Percentiles rank a stretch among this genome's conserved stretches.
Evolutionary conservation across 805 yeast genomes (phyloP).

Genomic region (Cyberlindnera samutprakarnensis): DNA sequence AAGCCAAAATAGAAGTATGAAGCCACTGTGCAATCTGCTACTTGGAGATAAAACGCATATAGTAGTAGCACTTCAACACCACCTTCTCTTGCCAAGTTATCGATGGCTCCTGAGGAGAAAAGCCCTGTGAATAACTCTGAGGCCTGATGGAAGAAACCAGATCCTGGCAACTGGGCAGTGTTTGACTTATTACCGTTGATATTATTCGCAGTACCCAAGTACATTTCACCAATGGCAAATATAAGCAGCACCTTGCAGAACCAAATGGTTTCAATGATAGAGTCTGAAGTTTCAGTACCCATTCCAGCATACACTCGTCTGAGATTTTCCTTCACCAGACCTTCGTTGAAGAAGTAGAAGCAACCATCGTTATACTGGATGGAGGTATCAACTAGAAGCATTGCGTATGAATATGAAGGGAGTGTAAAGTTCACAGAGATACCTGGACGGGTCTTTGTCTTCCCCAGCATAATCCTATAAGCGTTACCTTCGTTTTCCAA

Average conservation of each 20-base stretch:
- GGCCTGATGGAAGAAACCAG: conserved; percentile 71
- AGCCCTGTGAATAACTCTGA: conserved; percentile 72
- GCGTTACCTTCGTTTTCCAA: conserved; percentile 74
- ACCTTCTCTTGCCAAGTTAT: conserved; percentile 70
- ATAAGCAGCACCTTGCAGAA: conserved; percentile 67
- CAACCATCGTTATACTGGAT: conserved; percentile 79
- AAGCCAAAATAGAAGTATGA: conserved; percentile 76
- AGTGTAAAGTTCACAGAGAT: conserved; percentile 62
- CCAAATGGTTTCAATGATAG: conserved; percentile 72
- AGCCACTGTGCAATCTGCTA: conserved; percentile 77
- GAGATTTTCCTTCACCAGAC: conserved; percentile 60
- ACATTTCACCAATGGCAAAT: conserved; percentile 79
- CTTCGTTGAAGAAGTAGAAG: conserved; percentile 79
- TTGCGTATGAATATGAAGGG: conserved; percentile 72
- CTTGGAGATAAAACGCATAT: conserved; percentile 75
- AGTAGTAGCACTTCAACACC: conserved; percentile 69
- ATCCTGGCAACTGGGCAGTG: conserved; percentile 58
- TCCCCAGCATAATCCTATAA: conserved; percentile 59
- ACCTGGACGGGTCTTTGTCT: conserved; percentile 61
- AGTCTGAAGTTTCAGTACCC: conserved; percentile 32
- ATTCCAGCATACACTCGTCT: conserved; percentile 49
- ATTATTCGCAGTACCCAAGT: conserved; percentile 66
- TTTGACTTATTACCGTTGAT: conserved; percentile 37
- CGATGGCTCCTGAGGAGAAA: conserved; percentile 74
- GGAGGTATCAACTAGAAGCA: conserved; percentile 67